Evolutionary conservation across 306 rosid species (phyloP).

Genomic region (Corylus americana): DNA sequence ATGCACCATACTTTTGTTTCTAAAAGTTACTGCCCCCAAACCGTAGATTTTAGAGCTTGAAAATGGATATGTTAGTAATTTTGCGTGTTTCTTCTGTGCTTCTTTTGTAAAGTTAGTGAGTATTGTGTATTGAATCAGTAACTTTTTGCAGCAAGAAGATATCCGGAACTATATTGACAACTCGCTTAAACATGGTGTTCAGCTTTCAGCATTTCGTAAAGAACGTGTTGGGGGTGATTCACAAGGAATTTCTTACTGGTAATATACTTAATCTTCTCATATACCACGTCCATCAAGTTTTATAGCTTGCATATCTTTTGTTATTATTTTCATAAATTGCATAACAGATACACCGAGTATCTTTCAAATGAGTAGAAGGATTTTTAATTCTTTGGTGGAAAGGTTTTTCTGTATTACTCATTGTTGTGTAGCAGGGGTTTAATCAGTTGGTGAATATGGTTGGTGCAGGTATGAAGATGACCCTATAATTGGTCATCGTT

Average conservation of each 20-base stretch:
- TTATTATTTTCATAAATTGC: neutral
- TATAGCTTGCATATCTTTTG: neutral
- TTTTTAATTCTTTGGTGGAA: slow-evolving; percentile 21
- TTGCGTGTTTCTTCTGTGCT: slow-evolving; percentile 20
- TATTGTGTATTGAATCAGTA: slow-evolving; percentile 33
- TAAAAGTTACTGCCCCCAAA: neutral
- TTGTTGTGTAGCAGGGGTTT: slow-evolving; percentile 22
- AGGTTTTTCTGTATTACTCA: slow-evolving; percentile 1
- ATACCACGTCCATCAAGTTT: neutral
- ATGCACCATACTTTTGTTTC: neutral
- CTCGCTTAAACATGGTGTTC: slow-evolving; percentile 85
- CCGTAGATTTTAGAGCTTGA: slow-evolving; percentile 7
- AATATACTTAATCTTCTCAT: slow-evolving; percentile 37
- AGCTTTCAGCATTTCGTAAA: slow-evolving; percentile 86
- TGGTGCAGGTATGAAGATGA: slow-evolving; percentile 96
- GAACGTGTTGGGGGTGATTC: slow-evolving; percentile 99
- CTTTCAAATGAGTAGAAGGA: slow-evolving; percentile 12
- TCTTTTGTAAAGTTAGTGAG: slow-evolving; percentile 23
- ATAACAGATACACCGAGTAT: neutral
- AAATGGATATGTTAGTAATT: slow-evolving; percentile 17
- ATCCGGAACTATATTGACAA: slow-evolving; percentile 83
- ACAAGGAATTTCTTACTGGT: slow-evolving; percentile 91
- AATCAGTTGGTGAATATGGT: slow-evolving; percentile 32
- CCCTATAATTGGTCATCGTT: slow-evolving; percentile 80
- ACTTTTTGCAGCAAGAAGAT: slow-evolving; percentile 95